phyloP scores from a whole-genome alignment of 768 basidiomycete species.

The Suillus clintonianus region DNA sequence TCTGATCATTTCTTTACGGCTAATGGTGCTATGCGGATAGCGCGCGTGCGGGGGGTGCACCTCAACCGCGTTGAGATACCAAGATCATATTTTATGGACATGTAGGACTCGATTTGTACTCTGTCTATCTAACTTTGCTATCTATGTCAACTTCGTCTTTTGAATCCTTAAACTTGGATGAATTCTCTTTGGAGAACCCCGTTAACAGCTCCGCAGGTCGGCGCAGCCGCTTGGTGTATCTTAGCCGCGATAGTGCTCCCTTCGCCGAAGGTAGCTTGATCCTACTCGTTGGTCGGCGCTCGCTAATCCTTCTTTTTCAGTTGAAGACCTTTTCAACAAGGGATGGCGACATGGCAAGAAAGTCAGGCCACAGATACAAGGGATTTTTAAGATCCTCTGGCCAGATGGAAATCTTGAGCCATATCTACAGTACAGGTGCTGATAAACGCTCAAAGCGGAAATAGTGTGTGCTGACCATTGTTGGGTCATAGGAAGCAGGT shows the following conservation, averaged over 20 bases:
- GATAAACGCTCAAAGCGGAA: conserved; percentile 22
- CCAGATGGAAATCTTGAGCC: conserved; percentile 44
- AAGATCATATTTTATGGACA: background rate
- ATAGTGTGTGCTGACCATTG: conserved; percentile 6
- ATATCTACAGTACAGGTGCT: conserved; percentile 50
- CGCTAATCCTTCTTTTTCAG: conserved; percentile 29
- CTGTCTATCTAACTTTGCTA: background rate
- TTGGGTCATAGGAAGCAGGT: conserved; percentile 23
- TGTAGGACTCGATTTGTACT: background rate
- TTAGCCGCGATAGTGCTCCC: conserved; percentile 36
- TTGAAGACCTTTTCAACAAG: conserved; percentile 50
- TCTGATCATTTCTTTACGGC: background rate
- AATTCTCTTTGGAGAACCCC: conserved; percentile 43
- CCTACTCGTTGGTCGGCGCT: background rate
- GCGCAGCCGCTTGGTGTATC: conserved; percentile 43
- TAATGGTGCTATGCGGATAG: background rate
- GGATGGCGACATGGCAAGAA: conserved; percentile 63
- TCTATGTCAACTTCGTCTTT: conserved; percentile 8
- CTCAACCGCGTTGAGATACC: background rate
- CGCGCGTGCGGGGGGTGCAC: background rate
- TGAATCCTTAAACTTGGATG: conserved; percentile 20
- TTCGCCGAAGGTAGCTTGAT: conserved; percentile 37
- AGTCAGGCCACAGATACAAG: conserved; percentile 46
- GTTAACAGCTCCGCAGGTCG: conserved; percentile 38
- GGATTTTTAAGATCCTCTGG: conserved; percentile 53